Conservation (phyloP, 2,329 filamentous ascomycete genomes). For the Aspergillus intermedius region DNA sequence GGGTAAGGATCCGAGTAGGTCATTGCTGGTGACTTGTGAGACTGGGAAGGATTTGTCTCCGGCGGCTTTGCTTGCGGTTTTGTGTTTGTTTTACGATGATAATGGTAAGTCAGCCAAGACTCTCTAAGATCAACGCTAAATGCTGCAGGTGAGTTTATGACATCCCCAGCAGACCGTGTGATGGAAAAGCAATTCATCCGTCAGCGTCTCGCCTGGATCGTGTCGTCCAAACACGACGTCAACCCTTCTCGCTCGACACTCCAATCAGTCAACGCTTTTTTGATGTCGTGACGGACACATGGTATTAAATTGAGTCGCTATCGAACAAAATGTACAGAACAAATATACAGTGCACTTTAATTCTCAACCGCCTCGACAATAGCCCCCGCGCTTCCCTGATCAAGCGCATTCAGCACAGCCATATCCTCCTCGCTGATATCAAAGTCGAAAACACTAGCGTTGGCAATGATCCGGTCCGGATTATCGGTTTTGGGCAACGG, state of each 20-base stretch:
- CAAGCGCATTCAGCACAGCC: slow-evolving; percentile 45
- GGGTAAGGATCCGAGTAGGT: slow-evolving; percentile 20
- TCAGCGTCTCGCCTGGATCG: slow-evolving; percentile 72
- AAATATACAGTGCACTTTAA: slow-evolving; percentile 13
- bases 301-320: slow-evolving; percentile 1
- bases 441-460: slow-evolving; percentile 58
- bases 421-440: slow-evolving; percentile 53
- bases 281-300: slow-evolving; percentile 54
- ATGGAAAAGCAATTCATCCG: slow-evolving; percentile 74
- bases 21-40: slow-evolving; percentile 61
- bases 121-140: slow-evolving; percentile 7
- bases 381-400: slow-evolving; percentile 44
- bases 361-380: slow-evolving; percentile 44
- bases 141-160: slow-evolving; percentile 25
- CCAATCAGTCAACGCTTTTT: slow-evolving; percentile 83
- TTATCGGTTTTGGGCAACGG: slow-evolving; percentile 70
- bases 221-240: slow-evolving; percentile 67
- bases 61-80: slow-evolving; percentile 66
- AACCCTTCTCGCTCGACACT: slow-evolving; percentile 81
- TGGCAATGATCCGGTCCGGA: slow-evolving; percentile 59
- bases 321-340: not conserved
- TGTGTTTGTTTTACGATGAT: slow-evolving; percentile 67
- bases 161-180: slow-evolving; percentile 16
- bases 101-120: slow-evolving; percentile 43
- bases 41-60: slow-evolving; percentile 75